Evolutionary conservation across 148 eudicot genomes (phyloP).

Genomic region (Rheum nobile): DNA sequence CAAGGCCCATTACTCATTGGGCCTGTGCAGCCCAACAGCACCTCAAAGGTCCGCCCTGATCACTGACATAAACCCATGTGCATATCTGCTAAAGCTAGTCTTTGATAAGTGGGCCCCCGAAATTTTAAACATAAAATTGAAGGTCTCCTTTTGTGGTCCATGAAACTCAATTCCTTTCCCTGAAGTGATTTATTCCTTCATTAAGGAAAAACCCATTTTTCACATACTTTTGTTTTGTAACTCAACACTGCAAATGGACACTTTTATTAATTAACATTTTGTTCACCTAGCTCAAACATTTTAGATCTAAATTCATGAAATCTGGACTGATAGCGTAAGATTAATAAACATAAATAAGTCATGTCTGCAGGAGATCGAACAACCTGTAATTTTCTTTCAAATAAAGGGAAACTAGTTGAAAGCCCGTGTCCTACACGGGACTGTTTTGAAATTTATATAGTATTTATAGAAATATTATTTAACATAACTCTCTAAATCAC

Average conservation of each 20-base stretch:
- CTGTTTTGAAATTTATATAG: too few relatives aligned
- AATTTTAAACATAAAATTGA: background rate
- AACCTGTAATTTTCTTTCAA: background rate
- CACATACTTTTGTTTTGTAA: background rate
- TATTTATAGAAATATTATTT: too few relatives aligned
- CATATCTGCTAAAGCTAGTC: background rate
- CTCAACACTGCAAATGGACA: background rate
- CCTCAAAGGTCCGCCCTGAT: background rate
- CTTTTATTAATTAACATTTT: background rate
- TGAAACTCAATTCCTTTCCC: background rate
- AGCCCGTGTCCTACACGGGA: too few relatives aligned
- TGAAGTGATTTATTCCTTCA: background rate
- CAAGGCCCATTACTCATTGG: background rate
- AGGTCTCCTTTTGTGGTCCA: background rate
- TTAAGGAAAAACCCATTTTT: background rate
- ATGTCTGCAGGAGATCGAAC: background rate
- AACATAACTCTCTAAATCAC: too few relatives aligned
- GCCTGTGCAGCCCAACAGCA: background rate
- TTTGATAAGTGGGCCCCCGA: background rate
- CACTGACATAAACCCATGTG: constrained; percentile 3
- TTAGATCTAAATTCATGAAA: background rate
- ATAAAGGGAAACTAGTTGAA: background rate
- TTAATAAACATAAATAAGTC: background rate
- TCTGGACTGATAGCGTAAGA: background rate
- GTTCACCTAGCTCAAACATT: background rate